Conservation (phyloP, 148 eudicot species). For the Rhododendron ferrugineum region DNA sequence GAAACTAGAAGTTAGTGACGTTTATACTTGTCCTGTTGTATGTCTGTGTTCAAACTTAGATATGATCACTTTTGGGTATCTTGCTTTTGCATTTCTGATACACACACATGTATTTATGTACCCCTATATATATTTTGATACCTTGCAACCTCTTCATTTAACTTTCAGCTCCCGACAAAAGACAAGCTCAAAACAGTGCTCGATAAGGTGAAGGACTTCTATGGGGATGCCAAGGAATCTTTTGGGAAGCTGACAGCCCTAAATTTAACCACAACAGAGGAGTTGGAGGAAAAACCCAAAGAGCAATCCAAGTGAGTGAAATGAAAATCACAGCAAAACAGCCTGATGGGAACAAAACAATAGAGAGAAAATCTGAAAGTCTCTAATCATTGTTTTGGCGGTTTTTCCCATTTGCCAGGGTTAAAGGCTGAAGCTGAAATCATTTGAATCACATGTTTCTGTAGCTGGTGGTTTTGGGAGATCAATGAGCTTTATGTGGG, state of each 20-base stretch:
- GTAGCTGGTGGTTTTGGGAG: neutral
- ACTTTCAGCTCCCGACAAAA: conserved; percentile 65
- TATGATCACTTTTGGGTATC: neutral
- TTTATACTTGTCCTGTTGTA: neutral
- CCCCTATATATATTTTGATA: neutral
- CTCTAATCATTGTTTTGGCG: too few species aligned
- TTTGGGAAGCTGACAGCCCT: conserved; percentile 71
- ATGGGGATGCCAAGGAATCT: conserved; percentile 87
- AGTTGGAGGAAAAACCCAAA: conserved; percentile 39
- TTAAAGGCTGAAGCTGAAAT: conserved; percentile 26
- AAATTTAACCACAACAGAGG: conserved; percentile 34
- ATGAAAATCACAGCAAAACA: neutral
- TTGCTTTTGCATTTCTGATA: neutral
- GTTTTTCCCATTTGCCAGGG: conserved; percentile 21
- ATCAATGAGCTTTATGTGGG: conserved; percentile 3
- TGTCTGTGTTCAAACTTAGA: neutral
- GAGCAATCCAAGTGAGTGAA: conserved; percentile 48
- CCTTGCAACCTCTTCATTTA: neutral
- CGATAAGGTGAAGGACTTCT: conserved; percentile 84
- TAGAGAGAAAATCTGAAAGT: neutral
- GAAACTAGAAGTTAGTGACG: too few species aligned
- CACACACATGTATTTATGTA: too few species aligned
- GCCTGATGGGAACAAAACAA: neutral
- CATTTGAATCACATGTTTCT: neutral
- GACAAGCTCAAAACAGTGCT: conserved; percentile 87